A percentile compares a stretch with the other conserved stretches of the same genome.
These are phyloP conservation scores for Talaromyces sp. DNA, from an alignment of 2,329 filamentous ascomycete genomes.

Conservation along the genomic window DNA sequence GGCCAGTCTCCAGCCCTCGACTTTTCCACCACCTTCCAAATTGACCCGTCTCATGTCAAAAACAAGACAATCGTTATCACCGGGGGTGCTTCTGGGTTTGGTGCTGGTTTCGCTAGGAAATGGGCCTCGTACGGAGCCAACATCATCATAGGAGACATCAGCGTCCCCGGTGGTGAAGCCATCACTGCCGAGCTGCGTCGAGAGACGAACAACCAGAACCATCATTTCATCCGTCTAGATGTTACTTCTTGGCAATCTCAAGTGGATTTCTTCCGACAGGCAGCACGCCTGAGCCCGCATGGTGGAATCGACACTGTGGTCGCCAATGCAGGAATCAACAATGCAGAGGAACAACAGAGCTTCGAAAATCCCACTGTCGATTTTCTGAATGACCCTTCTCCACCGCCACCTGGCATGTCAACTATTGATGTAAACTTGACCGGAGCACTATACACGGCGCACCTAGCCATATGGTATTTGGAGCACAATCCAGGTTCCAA, in stretches of 20 bases:
- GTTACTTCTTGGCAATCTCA: slow-evolving; percentile 63
- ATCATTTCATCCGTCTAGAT: slow-evolving; percentile 50
- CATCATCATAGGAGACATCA: slow-evolving; percentile 61
- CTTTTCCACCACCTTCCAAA: slow-evolving; percentile 1
- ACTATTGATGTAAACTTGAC: slow-evolving; percentile 60
- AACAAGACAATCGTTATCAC: slow-evolving; percentile 59
- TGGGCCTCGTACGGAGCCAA: slow-evolving; percentile 56
- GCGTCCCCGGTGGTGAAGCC: slow-evolving; percentile 48
- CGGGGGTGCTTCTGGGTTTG: slow-evolving; percentile 59
- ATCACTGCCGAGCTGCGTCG: slow-evolving; percentile 53
- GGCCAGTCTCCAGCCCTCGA: slow-evolving; percentile 3
- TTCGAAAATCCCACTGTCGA: slow-evolving; percentile 45
- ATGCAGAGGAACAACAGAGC: slow-evolving; percentile 23
- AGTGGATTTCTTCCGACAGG: slow-evolving; percentile 57
- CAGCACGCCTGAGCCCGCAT: slow-evolving; percentile 49
- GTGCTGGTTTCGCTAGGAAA: slow-evolving; percentile 49
- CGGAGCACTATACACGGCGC: slow-evolving; percentile 60
- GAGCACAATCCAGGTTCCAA: slow-evolving; percentile 44
- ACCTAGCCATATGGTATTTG: slow-evolving; percentile 60
- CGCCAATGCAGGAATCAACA: slow-evolving; percentile 61
- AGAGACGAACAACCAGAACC: slow-evolving; percentile 55
- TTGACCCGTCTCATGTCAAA: slow-evolving; percentile 11
- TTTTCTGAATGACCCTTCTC: slow-evolving; percentile 29
- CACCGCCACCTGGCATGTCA: slow-evolving; percentile 46
- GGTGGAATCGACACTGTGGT: slow-evolving; percentile 59